These are phyloP conservation scores for Zopfia rhizophila DNA, from an alignment of 2,329 filamentous ascomycete species.

Conservation along the genomic window DNA sequence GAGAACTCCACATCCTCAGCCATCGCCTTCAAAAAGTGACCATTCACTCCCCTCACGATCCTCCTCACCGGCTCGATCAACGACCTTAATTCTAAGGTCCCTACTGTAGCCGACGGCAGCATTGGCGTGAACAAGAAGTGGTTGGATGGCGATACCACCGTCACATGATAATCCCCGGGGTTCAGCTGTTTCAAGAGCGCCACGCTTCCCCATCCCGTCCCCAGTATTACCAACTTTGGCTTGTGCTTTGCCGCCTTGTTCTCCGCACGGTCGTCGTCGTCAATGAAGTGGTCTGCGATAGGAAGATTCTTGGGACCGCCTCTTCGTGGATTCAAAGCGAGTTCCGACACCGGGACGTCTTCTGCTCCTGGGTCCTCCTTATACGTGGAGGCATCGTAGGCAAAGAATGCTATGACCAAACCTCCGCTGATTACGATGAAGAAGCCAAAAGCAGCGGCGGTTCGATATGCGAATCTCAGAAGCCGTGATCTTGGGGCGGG, in stretches of 20 bases:
- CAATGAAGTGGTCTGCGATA: conserved; percentile 86
- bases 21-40: conserved; percentile 88
- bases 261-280: conserved; percentile 82
- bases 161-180: conserved; percentile 93
- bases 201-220: conserved; percentile 95
- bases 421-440: conserved; percentile 76
- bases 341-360: conserved; percentile 85
- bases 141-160: conserved; percentile 91
- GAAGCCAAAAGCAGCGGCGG: conserved; percentile 77
- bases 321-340: conserved; percentile 80
- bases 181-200: conserved; percentile 90
- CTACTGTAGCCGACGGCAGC: conserved; percentile 95
- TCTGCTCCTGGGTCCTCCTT: conserved; percentile 71
- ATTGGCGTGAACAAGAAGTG: conserved; percentile 99
- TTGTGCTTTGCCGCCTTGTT: conserved; percentile 82
- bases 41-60: conserved; percentile 79
- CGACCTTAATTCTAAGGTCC: conserved; percentile 89
- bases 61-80: conserved; percentile 92
- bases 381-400: conserved; percentile 95
- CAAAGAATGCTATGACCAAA: conserved; percentile 83
- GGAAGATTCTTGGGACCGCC: conserved; percentile 96
- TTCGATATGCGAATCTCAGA: conserved; percentile 70
- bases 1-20: conserved; percentile 94
- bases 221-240: conserved; percentile 89
- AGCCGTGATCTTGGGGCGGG: conserved; percentile 47